Base-by-base conservation (phyloP, 345 rosid genomes). In the Hypericum androsaemum region DNA sequence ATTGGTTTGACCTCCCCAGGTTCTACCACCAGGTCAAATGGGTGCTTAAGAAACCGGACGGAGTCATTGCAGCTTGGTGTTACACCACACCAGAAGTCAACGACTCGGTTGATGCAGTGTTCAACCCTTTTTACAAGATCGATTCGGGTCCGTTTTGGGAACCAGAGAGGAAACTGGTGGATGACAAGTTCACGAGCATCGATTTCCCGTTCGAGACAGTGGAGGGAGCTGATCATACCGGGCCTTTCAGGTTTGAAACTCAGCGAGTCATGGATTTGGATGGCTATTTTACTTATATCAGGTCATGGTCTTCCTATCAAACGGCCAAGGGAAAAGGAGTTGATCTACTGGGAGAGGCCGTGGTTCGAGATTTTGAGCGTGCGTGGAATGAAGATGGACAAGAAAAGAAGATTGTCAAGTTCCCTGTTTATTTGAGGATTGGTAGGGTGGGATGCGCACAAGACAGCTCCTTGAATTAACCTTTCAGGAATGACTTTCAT, bases 61-160 rank as follows among this genome's bases (percentile, higher is more conserved):
- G 97, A 0, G 85, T 81, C 9, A 14, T 85, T 39, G 95, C 89
- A 0, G 79, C 89, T 0, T 85, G 97, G 92, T 85, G 97, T 80
- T 88, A 88, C 82, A 79, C 86, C 5, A 48, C 50, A 6, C 95
- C 92, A 9, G 61, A 79, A 63, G 70, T 88, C 17, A 71, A 77
- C 54, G 42, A 41, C 52, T 12, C 77, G 5, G 74, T 90, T 0
- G 87, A 90, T 59, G 37, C 70, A 4, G 74, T 80, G 12, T 76
- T 84, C 59, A 15, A 37, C 8, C 71, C 74, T 10, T 82, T 79
- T 41, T 80, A 87, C 72, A 0, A 9, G 3, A 58, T 74, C 5
- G 78, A 55, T 41, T 57, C 71, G 7, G 22, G 53, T 0, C 80
- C 89, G 1, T 73, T 72, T 39, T 87, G 92, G 95, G 87, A 82